Evolutionary conservation across 768 basidiomycete species (phyloP).

Genomic region (Harrya chromipes): DNA sequence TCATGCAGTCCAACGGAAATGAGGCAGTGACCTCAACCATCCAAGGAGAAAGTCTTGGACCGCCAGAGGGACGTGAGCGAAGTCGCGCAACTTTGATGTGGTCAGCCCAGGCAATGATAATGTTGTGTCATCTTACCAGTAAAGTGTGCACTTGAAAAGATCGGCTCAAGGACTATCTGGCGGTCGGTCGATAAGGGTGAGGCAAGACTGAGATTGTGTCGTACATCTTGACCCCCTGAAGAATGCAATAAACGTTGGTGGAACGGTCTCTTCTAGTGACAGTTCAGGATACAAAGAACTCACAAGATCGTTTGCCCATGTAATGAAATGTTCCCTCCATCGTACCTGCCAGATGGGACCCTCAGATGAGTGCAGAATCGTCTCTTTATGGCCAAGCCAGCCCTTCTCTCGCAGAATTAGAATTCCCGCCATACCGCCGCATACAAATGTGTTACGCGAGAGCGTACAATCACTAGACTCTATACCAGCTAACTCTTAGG

Average conservation of each 20-base stretch:
- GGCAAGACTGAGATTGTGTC: slow-evolving; percentile 71
- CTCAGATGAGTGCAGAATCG: slow-evolving; percentile 75
- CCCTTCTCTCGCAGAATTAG: slow-evolving; percentile 91
- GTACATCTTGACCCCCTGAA: slow-evolving; percentile 90
- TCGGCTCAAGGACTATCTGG: slow-evolving; percentile 86
- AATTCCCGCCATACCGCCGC: slow-evolving; percentile 88
- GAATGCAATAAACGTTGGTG: background rate
- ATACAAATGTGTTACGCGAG: slow-evolving; percentile 82
- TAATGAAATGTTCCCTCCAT: slow-evolving; percentile 85
- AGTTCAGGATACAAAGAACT: slow-evolving; percentile 24
- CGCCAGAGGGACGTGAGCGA: slow-evolving; percentile 52
- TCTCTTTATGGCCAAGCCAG: slow-evolving; percentile 95
- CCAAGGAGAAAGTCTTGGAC: slow-evolving; percentile 53
- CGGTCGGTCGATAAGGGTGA: slow-evolving; percentile 84
- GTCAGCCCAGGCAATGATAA: slow-evolving; percentile 93
- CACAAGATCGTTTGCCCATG: slow-evolving; percentile 94
- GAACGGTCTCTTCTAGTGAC: background rate
- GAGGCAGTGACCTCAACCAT: slow-evolving; percentile 87
- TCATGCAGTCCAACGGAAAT: slow-evolving; percentile 94
- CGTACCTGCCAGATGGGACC: slow-evolving; percentile 92
- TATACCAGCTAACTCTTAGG: no score
- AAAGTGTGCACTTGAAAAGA: slow-evolving; percentile 86
- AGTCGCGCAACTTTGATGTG: slow-evolving; percentile 87
- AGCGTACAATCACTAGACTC: no score
- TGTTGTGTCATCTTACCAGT: slow-evolving; percentile 91